phyloP scores from a whole-genome alignment of 192 early-diverging fungal genomes.

The Geranomyces variabilis region DNA sequence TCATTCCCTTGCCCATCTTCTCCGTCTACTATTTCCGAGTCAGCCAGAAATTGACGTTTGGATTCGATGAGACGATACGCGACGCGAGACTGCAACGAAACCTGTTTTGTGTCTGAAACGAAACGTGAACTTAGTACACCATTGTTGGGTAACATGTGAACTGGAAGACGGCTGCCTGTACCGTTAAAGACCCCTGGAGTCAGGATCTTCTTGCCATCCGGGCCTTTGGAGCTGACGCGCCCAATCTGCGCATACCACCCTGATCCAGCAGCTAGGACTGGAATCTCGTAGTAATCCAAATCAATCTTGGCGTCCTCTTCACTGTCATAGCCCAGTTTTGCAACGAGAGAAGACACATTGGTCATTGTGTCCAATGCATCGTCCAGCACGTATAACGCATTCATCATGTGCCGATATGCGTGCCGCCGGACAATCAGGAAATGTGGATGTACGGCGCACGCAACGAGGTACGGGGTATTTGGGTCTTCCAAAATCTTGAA shows the following conservation, averaged over 20 bases:
- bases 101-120: constrained; percentile 28
- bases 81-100: constrained; percentile 31
- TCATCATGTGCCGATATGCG: constrained; percentile 71
- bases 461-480: constrained; percentile 71
- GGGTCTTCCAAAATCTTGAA: constrained; percentile 69
- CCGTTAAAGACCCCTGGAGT: constrained; percentile 26
- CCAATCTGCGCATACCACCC: constrained; percentile 41
- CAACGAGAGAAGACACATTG: constrained; percentile 52
- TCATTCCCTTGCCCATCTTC: neutral
- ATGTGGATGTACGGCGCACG: constrained; percentile 75
- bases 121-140: neutral
- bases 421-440: constrained; percentile 75
- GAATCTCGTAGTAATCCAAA: constrained; percentile 46
- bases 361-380: constrained; percentile 50
- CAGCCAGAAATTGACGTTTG: constrained; percentile 18
- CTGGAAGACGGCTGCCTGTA: constrained; percentile 15
- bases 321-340: constrained; percentile 64
- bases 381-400: constrained; percentile 58
- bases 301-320: constrained; percentile 45
- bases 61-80: constrained; percentile 29
- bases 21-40: constrained; percentile 36
- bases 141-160: neutral
- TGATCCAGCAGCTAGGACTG: constrained; percentile 17
- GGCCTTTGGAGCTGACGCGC: constrained; percentile 13
- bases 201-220: constrained; percentile 13